These are phyloP conservation scores for Dipteronia sinensis DNA, from an alignment of 345 rosid genomes.

Conservation along the genomic window DNA sequence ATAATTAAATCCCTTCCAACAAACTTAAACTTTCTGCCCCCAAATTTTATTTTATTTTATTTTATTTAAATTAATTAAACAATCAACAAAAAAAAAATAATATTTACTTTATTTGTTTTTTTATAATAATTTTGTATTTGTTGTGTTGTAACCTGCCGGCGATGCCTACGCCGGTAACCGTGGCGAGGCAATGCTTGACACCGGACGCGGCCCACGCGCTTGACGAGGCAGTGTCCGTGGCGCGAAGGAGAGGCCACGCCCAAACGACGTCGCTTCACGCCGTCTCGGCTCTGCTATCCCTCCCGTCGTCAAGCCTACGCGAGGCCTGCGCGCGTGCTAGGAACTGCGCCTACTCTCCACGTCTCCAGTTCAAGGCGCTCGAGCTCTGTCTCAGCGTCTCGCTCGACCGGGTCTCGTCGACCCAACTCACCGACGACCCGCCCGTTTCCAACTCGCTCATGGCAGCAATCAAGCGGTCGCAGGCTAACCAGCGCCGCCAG, in stretches of 20 bases:
- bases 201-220: constrained; percentile 75
- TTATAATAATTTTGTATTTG: background rate
- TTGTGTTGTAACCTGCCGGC: constrained; percentile 45
- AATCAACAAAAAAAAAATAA: background rate
- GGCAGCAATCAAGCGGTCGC: constrained; percentile 97
- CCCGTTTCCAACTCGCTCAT: constrained; percentile 89
- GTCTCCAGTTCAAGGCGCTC: constrained; percentile 81
- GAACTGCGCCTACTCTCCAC: constrained; percentile 64
- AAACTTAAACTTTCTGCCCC: constrained; percentile 10
- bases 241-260: constrained; percentile 66
- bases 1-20: constrained; percentile 26
- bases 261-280: constrained; percentile 95
- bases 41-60: background rate
- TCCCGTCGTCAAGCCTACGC: constrained; percentile 66
- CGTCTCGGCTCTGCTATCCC: constrained; percentile 72
- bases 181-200: constrained; percentile 88
- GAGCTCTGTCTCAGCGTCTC: constrained; percentile 87
- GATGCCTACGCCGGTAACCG: constrained; percentile 88
- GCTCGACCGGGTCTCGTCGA: constrained; percentile 78
- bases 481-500: constrained; percentile 83
- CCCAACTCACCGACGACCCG: constrained; percentile 56
- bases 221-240: constrained; percentile 77
- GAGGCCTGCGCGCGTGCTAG: constrained; percentile 80
- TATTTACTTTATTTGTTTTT: background rate
- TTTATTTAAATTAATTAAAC: background rate